A percentile compares a stretch with the other conserved stretches of the same genome.
phyloP scores from a whole-genome alignment of 2,329 filamentous ascomycete species.

The Cytospora chrysosperma region DNA sequence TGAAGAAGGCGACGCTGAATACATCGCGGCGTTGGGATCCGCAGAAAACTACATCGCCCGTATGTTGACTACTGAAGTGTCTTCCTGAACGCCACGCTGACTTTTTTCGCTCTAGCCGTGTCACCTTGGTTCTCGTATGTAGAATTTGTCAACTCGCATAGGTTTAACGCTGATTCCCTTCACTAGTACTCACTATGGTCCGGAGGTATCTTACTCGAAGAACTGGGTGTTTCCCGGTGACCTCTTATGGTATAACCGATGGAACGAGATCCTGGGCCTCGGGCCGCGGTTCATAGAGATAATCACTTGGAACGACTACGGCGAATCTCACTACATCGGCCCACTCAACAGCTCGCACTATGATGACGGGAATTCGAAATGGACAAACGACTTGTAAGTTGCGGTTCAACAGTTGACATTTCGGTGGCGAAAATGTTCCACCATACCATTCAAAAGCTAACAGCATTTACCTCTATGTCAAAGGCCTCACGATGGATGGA shows the following conservation, averaged over 20 bases:
- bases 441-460: no score
- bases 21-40: conserved; percentile 35
- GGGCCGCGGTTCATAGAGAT: conserved; percentile 48
- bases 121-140: conserved; percentile 40
- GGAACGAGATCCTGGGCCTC: conserved; percentile 47
- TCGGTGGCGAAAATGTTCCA: no score
- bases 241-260: conserved; percentile 57
- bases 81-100: conserved; percentile 27
- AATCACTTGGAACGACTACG: conserved; percentile 50
- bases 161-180: conserved; percentile 43
- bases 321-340: conserved; percentile 55
- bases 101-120: conserved; percentile 24
- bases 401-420: no score
- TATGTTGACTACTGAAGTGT: background rate
- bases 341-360: conserved; percentile 45
- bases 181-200: conserved; percentile 46
- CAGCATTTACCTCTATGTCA: background rate
- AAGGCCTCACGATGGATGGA: conserved; percentile 49
- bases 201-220: conserved; percentile 46
- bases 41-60: conserved; percentile 26
- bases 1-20: conserved; percentile 37
- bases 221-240: conserved; percentile 61
- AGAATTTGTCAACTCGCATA: conserved; percentile 41
- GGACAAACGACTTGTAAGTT: conserved; percentile 47
- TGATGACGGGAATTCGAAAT: conserved; percentile 47